These are phyloP conservation scores for Aphanocladium album DNA, from an alignment of 2,329 filamentous ascomycete species.

Conservation along the genomic window DNA sequence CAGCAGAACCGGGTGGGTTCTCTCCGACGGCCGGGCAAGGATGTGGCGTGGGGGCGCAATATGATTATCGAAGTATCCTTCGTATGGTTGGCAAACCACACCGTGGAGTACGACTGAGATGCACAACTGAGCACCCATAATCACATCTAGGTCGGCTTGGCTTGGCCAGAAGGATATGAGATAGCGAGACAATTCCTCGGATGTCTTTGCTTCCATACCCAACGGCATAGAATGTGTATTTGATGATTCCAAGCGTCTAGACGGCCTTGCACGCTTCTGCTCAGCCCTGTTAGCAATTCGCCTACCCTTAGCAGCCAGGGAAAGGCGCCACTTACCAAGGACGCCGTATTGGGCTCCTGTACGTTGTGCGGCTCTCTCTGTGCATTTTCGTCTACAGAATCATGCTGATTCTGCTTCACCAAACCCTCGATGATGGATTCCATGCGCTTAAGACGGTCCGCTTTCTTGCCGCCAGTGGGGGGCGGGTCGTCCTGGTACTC, in stretches of 20 bases:
- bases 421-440: neutral
- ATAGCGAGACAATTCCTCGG: conserved; percentile 21
- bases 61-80: conserved; percentile 16
- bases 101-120: conserved; percentile 31
- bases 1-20: conserved; percentile 36
- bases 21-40: conserved; percentile 21
- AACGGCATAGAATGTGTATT: neutral
- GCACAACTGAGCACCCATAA: conserved; percentile 26
- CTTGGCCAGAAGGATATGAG: conserved; percentile 36
- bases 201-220: neutral
- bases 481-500: conserved; percentile 6
- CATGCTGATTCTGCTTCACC: neutral
- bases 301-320: neutral
- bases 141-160: conserved; percentile 31
- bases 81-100: conserved; percentile 29
- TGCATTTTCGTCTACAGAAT: neutral
- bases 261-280: neutral
- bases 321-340: neutral
- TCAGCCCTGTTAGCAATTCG: neutral
- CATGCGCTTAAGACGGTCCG: neutral
- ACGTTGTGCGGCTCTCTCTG: neutral
- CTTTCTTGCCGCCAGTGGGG: neutral
- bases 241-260: neutral
- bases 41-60: conserved; percentile 24
- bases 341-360: neutral